These are phyloP conservation scores for Chytriomyces sp. DNA, from an alignment of 192 early-diverging fungal genomes.

Conservation along the genomic window DNA sequence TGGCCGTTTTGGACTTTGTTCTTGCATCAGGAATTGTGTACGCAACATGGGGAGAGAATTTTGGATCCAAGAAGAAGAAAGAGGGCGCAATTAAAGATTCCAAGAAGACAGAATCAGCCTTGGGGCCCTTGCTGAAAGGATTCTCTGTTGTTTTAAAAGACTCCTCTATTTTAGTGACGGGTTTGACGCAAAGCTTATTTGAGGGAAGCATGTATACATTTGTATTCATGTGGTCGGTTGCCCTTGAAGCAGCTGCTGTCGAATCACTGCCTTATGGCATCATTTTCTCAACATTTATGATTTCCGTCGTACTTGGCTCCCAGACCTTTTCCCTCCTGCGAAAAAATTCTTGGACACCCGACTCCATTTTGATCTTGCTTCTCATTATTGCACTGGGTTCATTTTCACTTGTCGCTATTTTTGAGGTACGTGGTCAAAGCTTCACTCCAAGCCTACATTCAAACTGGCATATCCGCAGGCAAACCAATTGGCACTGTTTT, in stretches of 20 bases:
- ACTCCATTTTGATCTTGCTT: conserved; percentile 24
- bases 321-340: conserved; percentile 34
- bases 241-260: conserved; percentile 28
- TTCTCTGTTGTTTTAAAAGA: conserved; percentile 6
- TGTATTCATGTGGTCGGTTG: conserved; percentile 52
- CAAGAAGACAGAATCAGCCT: conserved; percentile 3
- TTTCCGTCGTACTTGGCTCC: conserved; percentile 55
- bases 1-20: conserved; percentile 52
- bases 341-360: conserved; percentile 12
- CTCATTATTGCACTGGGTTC: conserved; percentile 30
- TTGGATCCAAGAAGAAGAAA: conserved; percentile 48
- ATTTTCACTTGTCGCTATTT: conserved; percentile 22
- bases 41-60: conserved; percentile 73
- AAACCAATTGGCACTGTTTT: conserved; percentile 33
- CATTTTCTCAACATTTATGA: conserved; percentile 55
- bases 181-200: conserved; percentile 51
- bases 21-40: conserved; percentile 54
- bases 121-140: not conserved
- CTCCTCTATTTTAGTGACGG: conserved; percentile 42
- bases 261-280: conserved; percentile 47
- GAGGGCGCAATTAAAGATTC: not conserved
- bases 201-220: conserved; percentile 58
- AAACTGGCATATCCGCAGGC: no score
- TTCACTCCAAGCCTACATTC: no score
- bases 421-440: no score